Conservation (phyloP, 768 basidiomycete species). For the Podaxis carcinomalis region DNA sequence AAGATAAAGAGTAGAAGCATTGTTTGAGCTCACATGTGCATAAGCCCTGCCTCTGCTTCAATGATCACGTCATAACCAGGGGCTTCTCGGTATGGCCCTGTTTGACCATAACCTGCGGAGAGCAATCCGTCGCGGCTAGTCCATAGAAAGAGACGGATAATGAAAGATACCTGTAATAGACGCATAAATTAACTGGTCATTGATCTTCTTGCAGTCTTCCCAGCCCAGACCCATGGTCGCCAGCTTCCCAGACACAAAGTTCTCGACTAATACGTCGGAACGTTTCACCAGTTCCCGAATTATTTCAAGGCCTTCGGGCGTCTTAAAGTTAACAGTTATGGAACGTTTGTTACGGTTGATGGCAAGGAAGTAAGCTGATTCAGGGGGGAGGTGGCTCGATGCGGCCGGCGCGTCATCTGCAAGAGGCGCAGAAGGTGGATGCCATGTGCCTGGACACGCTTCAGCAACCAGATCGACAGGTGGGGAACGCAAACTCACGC, state of each 20-base stretch:
- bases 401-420: constrained; percentile 44
- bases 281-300: constrained; percentile 62
- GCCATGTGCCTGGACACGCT: constrained; percentile 52
- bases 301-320: constrained; percentile 70
- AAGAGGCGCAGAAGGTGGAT: constrained; percentile 55
- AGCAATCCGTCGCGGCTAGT: not conserved
- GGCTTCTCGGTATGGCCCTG: constrained; percentile 78
- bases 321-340: constrained; percentile 86
- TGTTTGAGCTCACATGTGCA: constrained; percentile 72
- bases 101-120: constrained; percentile 52
- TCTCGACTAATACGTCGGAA: constrained; percentile 88
- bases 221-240: constrained; percentile 81
- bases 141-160: not conserved
- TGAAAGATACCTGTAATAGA: constrained; percentile 72
- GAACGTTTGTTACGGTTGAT: constrained; percentile 89
- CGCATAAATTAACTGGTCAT: constrained; percentile 80
- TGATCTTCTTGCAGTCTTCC: constrained; percentile 74
- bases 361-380: constrained; percentile 90
- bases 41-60: constrained; percentile 88
- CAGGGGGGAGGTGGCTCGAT: constrained; percentile 69
- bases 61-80: constrained; percentile 89
- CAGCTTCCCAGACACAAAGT: constrained; percentile 83
- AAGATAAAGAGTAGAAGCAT: not conserved
- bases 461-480: not conserved
- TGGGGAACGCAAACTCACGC: constrained; percentile 37